A percentile compares a stretch with the other conserved stretches of the same genome.
Evolutionary conservation across 148 eudicot genomes (phyloP).

Genomic region (Camellia granthamiana): DNA sequence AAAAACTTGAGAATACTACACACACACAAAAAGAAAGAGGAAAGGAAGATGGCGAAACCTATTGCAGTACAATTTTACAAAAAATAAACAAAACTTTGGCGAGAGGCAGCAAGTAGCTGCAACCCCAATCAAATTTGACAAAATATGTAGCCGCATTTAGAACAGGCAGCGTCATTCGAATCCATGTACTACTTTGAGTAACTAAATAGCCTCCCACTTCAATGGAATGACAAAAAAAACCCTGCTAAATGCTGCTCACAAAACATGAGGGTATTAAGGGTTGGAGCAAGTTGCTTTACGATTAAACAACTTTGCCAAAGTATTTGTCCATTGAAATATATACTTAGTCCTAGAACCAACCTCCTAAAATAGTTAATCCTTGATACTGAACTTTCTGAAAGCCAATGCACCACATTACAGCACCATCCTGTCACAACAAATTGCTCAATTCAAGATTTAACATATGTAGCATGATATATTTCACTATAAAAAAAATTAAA

Average conservation of each 20-base stretch:
- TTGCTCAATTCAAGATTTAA: constrained; percentile 4
- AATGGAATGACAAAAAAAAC: constrained; percentile 3
- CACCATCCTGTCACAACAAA: constrained; percentile 65
- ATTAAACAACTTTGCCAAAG: neutral
- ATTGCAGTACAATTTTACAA: neutral
- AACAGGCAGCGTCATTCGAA: neutral
- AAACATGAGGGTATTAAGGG: neutral
- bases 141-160: neutral
- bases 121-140: neutral
- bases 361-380: constrained; percentile 86
- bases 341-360: constrained; percentile 32
- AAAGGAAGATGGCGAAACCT: neutral
- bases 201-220: neutral
- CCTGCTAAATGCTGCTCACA: constrained; percentile 2
- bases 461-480: neutral
- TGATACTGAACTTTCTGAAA: constrained; percentile 71
- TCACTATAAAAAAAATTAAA: neutral
- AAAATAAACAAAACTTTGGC: neutral
- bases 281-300: constrained; percentile 1
- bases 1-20: neutral
- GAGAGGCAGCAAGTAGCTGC: neutral
- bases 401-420: constrained; percentile 91
- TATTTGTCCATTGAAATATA: neutral
- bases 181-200: neutral
- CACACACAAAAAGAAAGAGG: neutral